These are phyloP conservation scores for Kodamaea hsintzibuensis DNA, from an alignment of 805 yeast species.

Conservation along the genomic window DNA sequence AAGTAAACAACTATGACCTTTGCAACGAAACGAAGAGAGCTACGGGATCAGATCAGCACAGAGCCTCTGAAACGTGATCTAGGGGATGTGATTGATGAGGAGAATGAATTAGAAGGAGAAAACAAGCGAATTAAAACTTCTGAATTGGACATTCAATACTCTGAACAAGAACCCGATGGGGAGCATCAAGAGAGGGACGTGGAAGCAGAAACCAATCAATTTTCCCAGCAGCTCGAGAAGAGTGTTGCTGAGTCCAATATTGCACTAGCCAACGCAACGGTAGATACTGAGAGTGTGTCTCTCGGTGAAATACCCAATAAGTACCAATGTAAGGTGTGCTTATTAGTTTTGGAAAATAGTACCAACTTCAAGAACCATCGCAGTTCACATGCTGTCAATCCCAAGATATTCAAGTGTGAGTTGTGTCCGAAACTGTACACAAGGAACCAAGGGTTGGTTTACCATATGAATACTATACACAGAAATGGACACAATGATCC, in stretches of 20 bases:
- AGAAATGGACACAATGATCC: conserved; percentile 7
- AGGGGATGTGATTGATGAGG: not conserved
- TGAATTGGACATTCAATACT: not conserved
- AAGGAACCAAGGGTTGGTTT: conserved; percentile 19
- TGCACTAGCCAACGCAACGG: not conserved
- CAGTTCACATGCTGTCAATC: conserved; percentile 10
- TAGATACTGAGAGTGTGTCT: not conserved
- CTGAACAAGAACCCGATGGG: not conserved
- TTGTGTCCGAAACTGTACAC: conserved; percentile 13
- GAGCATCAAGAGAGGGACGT: not conserved
- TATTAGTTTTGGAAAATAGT: conserved; percentile 2
- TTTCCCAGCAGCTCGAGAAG: not conserved
- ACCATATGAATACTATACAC: conserved; percentile 9
- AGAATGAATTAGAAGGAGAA: not conserved
- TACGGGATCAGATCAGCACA: not conserved
- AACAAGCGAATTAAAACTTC: not conserved
- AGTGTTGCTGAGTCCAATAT: not conserved
- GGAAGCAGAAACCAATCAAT: not conserved
- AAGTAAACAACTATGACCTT: not conserved
- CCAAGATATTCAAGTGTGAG: conserved; percentile 8
- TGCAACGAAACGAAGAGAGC: conserved; percentile 3
- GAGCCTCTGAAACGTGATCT: not conserved
- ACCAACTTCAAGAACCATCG: conserved; percentile 12
- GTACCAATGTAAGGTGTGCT: not conserved
- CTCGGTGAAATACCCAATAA: not conserved